Evolutionary conservation across 192 early-diverging fungal genomes (phyloP).

Genomic region (Entomortierella lignicola): DNA sequence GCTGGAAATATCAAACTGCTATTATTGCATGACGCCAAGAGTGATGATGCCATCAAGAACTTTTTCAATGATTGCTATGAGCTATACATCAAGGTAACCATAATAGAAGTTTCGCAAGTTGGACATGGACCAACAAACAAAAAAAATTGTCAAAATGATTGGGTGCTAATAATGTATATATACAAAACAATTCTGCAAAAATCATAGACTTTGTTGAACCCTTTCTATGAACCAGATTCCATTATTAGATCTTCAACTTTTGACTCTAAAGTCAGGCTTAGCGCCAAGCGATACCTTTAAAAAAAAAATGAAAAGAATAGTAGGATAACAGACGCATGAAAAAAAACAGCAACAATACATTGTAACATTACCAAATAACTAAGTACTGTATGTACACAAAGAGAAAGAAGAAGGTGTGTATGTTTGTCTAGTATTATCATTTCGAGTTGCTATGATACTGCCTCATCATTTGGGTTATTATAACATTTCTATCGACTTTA

Average conservation of each 20-base stretch:
- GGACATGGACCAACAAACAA: too few relatives aligned
- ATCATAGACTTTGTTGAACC: conserved; percentile 84
- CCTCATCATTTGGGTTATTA: too few relatives aligned
- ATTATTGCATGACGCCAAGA: conserved; percentile 83
- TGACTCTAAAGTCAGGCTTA: conserved; percentile 79
- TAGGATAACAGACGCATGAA: too few relatives aligned
- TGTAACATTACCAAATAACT: not conserved
- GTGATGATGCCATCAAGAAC: conserved; percentile 80
- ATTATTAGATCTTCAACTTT: conserved; percentile 83
- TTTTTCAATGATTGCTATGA: conserved; percentile 90
- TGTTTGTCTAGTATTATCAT: too few relatives aligned
- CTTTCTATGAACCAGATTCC: conserved; percentile 89
- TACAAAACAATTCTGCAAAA: too few relatives aligned
- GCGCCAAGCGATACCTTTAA: conserved; percentile 82
- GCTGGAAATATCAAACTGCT: conserved; percentile 87
- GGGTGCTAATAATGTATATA: too few relatives aligned
- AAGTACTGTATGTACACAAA: too few relatives aligned
- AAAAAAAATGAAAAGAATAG: not conserved
- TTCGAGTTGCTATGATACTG: too few relatives aligned
- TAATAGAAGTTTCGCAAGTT: too few relatives aligned
- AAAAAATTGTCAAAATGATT: too few relatives aligned
- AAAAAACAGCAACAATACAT: conserved; percentile 5
- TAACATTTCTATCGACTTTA: too few relatives aligned
- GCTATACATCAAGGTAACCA: conserved; percentile 91
- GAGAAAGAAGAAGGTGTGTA: too few relatives aligned